phyloP scores from a whole-genome alignment of 371 early-diverging fungal species.

The Apophysomyces ossiformis region DNA sequence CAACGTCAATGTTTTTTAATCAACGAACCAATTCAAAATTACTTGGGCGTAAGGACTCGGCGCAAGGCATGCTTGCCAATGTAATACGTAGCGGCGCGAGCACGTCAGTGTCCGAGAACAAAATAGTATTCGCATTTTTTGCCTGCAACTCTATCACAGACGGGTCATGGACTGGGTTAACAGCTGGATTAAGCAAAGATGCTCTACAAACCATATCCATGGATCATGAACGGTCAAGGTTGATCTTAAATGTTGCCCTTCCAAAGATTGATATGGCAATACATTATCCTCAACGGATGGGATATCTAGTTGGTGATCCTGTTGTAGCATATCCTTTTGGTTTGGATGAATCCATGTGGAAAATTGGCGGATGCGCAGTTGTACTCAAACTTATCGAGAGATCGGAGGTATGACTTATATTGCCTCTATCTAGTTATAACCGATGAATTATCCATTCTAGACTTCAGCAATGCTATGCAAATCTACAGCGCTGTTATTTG shows the following conservation, averaged over 20 bases:
- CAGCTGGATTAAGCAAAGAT: constrained; percentile 43
- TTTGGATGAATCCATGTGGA: constrained; percentile 75
- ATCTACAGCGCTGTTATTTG: constrained; percentile 63
- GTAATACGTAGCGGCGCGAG: constrained; percentile 59
- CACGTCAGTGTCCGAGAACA: constrained; percentile 60
- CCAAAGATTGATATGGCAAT: constrained; percentile 63
- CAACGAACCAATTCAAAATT: constrained; percentile 48
- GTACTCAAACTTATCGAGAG: constrained; percentile 65
- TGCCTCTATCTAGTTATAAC: not conserved
- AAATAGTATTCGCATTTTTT: constrained; percentile 68
- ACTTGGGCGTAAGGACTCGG: constrained; percentile 32
- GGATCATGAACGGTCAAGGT: constrained; percentile 28
- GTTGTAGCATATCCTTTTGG: constrained; percentile 62
- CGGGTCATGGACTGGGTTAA: constrained; percentile 48
- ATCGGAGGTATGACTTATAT: constrained; percentile 52
- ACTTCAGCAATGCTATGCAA: constrained; percentile 62
- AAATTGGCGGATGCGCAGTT: constrained; percentile 73
- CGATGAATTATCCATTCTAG: constrained; percentile 26
- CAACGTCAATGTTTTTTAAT: constrained; percentile 59
- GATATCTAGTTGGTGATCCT: constrained; percentile 58
- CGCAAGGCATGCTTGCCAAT: constrained; percentile 53
- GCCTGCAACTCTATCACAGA: constrained; percentile 60
- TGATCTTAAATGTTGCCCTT: constrained; percentile 64
- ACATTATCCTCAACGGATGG: constrained; percentile 45
- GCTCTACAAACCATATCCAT: constrained; percentile 27